Evolutionary conservation across 2,329 filamentous ascomycete species (phyloP).

Genomic region (Aspergillus arachidicola): DNA sequence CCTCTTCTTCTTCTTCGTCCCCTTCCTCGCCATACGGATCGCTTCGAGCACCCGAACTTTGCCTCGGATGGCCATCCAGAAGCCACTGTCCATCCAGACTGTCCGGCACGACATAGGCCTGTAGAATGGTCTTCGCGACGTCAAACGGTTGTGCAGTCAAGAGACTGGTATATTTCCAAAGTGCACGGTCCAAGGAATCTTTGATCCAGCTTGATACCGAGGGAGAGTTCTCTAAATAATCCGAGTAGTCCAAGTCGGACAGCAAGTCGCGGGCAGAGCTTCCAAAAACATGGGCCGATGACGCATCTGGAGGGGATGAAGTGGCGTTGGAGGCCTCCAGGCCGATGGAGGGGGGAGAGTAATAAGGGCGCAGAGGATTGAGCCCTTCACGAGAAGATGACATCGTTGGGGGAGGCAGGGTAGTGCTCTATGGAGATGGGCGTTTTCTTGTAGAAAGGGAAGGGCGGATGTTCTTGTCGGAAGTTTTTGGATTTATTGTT

Average conservation of each 20-base stretch:
- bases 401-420: slow-evolving; percentile 34
- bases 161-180: slow-evolving; percentile 91
- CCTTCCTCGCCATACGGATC: slow-evolving; percentile 36
- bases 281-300: slow-evolving; percentile 55
- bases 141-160: slow-evolving; percentile 94
- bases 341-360: slow-evolving; percentile 67
- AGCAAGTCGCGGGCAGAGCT: slow-evolving; percentile 79
- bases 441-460: neutral
- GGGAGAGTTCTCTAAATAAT: slow-evolving; percentile 78
- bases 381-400: slow-evolving; percentile 53
- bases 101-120: slow-evolving; percentile 63
- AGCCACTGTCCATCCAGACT: slow-evolving; percentile 35
- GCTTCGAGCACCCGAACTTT: slow-evolving; percentile 26
- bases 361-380: slow-evolving; percentile 64
- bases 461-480: neutral
- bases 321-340: slow-evolving; percentile 50
- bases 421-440: neutral
- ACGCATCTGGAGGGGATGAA: slow-evolving; percentile 38
- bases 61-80: slow-evolving; percentile 31
- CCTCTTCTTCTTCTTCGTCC: slow-evolving; percentile 36
- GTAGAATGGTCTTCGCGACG: slow-evolving; percentile 90
- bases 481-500: slow-evolving; percentile 3
- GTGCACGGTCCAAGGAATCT: slow-evolving; percentile 76
- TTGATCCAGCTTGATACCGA: slow-evolving; percentile 74
- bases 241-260: slow-evolving; percentile 87